These are phyloP conservation scores for Fusarium cyanostomum DNA, from an alignment of 2,329 filamentous ascomycete species.

Conservation along the genomic window DNA sequence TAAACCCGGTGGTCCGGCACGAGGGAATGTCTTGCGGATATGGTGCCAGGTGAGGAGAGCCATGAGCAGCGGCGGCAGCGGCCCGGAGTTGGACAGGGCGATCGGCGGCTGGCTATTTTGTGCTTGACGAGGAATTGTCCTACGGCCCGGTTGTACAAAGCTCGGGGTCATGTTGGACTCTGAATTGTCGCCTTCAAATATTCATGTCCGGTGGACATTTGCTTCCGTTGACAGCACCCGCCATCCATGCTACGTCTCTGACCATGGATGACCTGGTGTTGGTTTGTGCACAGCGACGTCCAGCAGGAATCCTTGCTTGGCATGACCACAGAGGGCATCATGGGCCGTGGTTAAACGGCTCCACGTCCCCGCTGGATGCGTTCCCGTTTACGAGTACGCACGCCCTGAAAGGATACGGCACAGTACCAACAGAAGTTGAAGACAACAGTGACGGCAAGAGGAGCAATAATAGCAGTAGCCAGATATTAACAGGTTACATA, in stretches of 20 bases:
- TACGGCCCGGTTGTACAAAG: constrained; percentile 9
- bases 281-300: constrained; percentile 4
- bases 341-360: constrained; percentile 12
- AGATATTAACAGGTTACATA: too few relatives aligned
- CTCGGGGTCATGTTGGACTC: neutral
- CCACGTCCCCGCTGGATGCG: constrained; percentile 23
- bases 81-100: constrained; percentile 30
- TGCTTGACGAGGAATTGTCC: constrained; percentile 10
- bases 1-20: constrained; percentile 25
- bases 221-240: neutral
- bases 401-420: neutral
- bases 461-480: too few relatives aligned
- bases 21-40: constrained; percentile 39
- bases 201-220: constrained; percentile 8
- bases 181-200: neutral
- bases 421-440: constrained; percentile 4
- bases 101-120: constrained; percentile 17
- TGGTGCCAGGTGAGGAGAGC: constrained; percentile 25
- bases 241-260: constrained; percentile 10
- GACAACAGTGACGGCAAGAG: too few relatives aligned
- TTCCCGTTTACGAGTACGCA: constrained; percentile 22
- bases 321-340: constrained; percentile 22
- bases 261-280: constrained; percentile 10
- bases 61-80: constrained; percentile 17
- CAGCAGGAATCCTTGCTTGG: constrained; percentile 10